Evolutionary conservation across 768 basidiomycete genomes (phyloP).

Genomic region (Xerocomellus amylosporus): DNA sequence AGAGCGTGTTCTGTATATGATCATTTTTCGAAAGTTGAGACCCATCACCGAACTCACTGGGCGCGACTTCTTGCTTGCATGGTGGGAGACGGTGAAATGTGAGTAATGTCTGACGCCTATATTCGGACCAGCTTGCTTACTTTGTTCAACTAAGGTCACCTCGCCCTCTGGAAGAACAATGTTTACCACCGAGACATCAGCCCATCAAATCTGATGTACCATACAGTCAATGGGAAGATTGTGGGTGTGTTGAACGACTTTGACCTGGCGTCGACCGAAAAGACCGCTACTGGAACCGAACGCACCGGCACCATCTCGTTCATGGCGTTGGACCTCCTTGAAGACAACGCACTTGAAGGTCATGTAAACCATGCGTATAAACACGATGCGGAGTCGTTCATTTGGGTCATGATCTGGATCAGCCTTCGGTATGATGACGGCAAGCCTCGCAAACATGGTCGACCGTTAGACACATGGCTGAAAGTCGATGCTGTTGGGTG

Average conservation of each 20-base stretch:
- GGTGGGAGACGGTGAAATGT: not conserved
- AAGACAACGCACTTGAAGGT: too few relatives aligned
- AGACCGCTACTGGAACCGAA: too few relatives aligned
- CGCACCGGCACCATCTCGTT: too few relatives aligned
- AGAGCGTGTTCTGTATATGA: not conserved
- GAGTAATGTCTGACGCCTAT: not conserved
- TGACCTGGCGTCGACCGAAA: not conserved
- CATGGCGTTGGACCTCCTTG: too few relatives aligned
- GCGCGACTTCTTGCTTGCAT: not conserved
- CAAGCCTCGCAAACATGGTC: not conserved
- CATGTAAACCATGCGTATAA: too few relatives aligned
- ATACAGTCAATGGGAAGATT: too few relatives aligned
- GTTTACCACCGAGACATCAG: not conserved
- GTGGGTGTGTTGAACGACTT: not conserved
- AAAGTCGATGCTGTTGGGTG: not conserved
- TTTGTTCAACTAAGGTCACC: not conserved
- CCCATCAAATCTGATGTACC: conserved; percentile 1
- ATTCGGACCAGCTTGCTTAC: too few relatives aligned
- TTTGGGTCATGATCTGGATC: too few relatives aligned
- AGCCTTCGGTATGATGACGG: not conserved
- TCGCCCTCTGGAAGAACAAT: not conserved
- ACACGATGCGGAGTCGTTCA: too few relatives aligned
- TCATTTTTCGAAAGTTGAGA: not conserved
- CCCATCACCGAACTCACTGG: not conserved
- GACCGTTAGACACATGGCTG: not conserved